Base-by-base conservation (phyloP, 805 yeast species). In the Candida fluviatilis region DNA sequence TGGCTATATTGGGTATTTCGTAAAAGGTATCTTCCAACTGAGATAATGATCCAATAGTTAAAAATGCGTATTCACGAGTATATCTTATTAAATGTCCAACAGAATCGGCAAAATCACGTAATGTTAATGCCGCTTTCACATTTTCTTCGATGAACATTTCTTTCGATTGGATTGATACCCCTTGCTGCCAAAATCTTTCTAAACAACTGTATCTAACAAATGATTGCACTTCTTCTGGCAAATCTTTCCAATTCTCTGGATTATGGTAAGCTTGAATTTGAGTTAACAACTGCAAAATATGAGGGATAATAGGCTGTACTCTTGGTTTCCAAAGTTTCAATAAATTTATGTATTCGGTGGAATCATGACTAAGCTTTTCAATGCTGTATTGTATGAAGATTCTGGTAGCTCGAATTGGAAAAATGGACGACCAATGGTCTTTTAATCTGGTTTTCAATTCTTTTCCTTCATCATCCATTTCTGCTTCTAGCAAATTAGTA, bases 131-230 rank as follows among this genome's bases (percentile, higher is more conserved):
- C 0, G 99, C 98, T 55, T 84, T 88, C 41, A 87, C 95, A 52
- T 82, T 89, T 55, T 93, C 98, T 55, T 86, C 95, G 46, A 93
- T 82, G 49, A 93, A 95, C 24, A 93, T 89, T 56, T 93, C 98
- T 52, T 87, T 84, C 2, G 95, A 81, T 61, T 93, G 95, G 41
- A 86, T 84, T 1, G 96, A 86, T 16, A 95, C 95, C 13, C 99
- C 99, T 43, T 89, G 95, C 55, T 95, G 98, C 99, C 99, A 93
- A 58, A 93, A 93, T 52, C 98, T 72, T 64, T 93, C 99, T 56
- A 82, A 80, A 35, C 95, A 84, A 43, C 95, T 83, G 51, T 87
- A 83, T 47, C 77, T 76, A n/a, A 91, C 96, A 67, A 95, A 91
- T 1, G 91, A 73, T 57, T 87, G 96, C 1, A 93, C 98, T 40